phyloP scores from a whole-genome alignment of 345 rosid species.

The Nasturtium officinale region DNA sequence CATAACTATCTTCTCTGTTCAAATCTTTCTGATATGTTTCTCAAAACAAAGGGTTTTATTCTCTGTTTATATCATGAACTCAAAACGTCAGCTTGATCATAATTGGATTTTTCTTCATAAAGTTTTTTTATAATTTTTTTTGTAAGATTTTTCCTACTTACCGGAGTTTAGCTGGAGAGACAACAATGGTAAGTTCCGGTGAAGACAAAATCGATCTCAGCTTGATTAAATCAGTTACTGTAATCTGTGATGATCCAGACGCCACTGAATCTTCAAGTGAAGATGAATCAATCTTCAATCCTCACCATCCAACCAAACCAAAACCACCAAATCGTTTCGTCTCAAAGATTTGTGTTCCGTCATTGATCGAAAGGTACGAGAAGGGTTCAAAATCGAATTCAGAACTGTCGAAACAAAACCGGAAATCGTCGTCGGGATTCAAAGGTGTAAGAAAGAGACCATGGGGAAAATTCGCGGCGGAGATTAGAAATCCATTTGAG shows the following conservation, averaged over 20 bases:
- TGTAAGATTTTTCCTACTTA: background rate
- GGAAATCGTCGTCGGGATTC: constrained; percentile 23
- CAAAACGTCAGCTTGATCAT: background rate
- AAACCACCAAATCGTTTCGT: background rate
- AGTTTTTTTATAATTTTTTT: background rate
- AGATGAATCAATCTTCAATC: constrained; percentile 5
- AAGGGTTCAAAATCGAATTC: background rate
- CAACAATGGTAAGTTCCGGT: background rate
- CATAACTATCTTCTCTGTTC: background rate
- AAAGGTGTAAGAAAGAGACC: constrained; percentile 35
- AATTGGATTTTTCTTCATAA: background rate
- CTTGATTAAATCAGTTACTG: constrained; percentile 7
- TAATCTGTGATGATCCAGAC: constrained; percentile 30
- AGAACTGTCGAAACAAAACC: background rate
- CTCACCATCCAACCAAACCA: background rate
- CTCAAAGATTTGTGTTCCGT: constrained; percentile 16
- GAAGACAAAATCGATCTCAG: constrained; percentile 5
- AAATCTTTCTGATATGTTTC: background rate
- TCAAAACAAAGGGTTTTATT: background rate
- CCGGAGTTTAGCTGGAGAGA: background rate
- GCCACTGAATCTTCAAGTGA: constrained; percentile 40
- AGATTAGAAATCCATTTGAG: constrained; percentile 39
- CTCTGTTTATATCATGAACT: background rate
- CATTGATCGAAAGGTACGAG: background rate
- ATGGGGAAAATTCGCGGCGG: constrained; percentile 38